A percentile compares a stretch with the other conserved stretches of the same genome.
Evolutionary conservation across 1,284 basidiomycete genomes (phyloP).

Genomic region (Austroboletus novae-zelandiae): DNA sequence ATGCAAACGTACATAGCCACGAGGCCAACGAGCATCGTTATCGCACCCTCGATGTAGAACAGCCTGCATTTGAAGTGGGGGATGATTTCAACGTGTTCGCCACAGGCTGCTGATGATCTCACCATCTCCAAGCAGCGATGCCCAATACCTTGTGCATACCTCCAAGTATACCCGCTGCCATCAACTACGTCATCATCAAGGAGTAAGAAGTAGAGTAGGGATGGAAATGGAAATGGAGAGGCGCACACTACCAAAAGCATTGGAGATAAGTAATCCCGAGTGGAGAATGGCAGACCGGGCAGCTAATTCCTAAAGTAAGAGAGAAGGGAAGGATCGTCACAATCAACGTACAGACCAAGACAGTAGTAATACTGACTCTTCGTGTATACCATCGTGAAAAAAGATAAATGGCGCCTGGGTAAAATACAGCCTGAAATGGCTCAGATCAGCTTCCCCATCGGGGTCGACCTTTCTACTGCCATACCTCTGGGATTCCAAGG

Average conservation of each 20-base stretch:
- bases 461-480: background rate
- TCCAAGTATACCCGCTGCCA: constrained; percentile 67
- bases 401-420: constrained; percentile 60
- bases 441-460: background rate
- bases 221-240: background rate
- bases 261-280: constrained; percentile 66
- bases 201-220: background rate
- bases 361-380: constrained; percentile 37
- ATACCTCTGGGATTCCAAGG: constrained; percentile 60
- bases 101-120: constrained; percentile 8
- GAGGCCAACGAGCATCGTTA: constrained; percentile 56
- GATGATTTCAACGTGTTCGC: background rate
- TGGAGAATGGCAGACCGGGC: constrained; percentile 71
- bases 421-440: constrained; percentile 51
- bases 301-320: constrained; percentile 50
- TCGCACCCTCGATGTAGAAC: constrained; percentile 61
- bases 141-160: constrained; percentile 68
- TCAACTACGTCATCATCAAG: constrained; percentile 39
- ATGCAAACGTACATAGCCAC: constrained; percentile 47
- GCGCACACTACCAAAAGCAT: constrained; percentile 71
- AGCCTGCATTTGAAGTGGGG: constrained; percentile 34
- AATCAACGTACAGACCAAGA: background rate
- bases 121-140: constrained; percentile 73
- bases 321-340: background rate
- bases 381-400: constrained; percentile 67